Evolutionary conservation across 768 basidiomycete species (phyloP).

Genomic region (Calocera cornea): DNA sequence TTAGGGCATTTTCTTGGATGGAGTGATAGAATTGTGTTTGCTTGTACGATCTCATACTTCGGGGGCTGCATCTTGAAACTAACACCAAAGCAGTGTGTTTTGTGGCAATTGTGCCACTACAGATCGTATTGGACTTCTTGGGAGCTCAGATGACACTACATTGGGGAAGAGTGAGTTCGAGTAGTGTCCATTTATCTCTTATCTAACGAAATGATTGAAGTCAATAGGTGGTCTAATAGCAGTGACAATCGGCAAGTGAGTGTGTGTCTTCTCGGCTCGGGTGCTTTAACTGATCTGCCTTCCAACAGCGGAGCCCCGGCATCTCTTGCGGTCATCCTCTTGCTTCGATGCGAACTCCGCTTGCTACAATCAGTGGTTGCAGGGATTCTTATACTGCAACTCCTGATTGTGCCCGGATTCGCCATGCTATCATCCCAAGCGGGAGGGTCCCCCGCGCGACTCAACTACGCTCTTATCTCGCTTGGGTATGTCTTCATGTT

Average conservation of each 20-base stretch:
- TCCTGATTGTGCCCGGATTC: not conserved
- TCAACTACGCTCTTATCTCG: constrained; percentile 55
- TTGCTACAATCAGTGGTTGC: constrained; percentile 1
- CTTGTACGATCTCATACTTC: not conserved
- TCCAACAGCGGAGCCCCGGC: not conserved
- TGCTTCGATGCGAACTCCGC: not conserved
- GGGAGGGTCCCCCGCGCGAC: constrained; percentile 9
- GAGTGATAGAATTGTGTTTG: not conserved
- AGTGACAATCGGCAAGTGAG: not conserved
- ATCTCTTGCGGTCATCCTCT: not conserved
- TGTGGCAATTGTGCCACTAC: not conserved
- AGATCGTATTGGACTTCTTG: not conserved
- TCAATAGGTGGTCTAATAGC: not conserved
- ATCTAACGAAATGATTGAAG: not conserved
- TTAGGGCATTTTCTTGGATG: not conserved
- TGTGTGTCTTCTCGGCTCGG: not conserved
- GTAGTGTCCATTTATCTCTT: not conserved
- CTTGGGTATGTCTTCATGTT: constrained; percentile 38
- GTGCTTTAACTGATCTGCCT: not conserved
- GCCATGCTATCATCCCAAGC: not conserved
- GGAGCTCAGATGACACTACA: not conserved
- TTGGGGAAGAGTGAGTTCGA: not conserved
- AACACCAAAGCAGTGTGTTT: not conserved
- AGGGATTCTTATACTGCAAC: not conserved
- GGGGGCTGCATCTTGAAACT: not conserved